Conservation (phyloP, 2,329 filamentous ascomycete species). For the Ceratocystis papillata region DNA sequence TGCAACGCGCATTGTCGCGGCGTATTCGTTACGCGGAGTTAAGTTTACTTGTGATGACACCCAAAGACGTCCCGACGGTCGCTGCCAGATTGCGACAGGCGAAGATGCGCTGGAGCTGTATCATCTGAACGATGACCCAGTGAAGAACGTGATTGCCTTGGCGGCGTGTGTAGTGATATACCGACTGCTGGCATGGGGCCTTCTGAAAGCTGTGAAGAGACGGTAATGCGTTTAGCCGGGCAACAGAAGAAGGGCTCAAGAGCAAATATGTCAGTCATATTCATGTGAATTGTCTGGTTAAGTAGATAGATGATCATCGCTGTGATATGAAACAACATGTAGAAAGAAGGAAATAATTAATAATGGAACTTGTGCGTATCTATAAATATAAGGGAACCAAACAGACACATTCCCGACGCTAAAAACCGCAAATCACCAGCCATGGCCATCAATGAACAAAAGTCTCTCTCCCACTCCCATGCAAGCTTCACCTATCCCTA, state of each 20-base stretch:
- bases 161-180: slow-evolving; percentile 55
- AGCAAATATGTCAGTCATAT: neutral
- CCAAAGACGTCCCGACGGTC: slow-evolving; percentile 49
- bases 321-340: neutral
- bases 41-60: slow-evolving; percentile 51
- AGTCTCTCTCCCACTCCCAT: slow-evolving; percentile 1
- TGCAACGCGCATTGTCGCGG: slow-evolving; percentile 53
- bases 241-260: neutral
- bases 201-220: slow-evolving; percentile 41
- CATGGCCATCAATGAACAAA: neutral
- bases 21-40: slow-evolving; percentile 51
- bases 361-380: neutral
- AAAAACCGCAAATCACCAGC: neutral
- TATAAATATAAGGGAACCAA: neutral
- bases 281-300: neutral
- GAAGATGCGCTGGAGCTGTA: slow-evolving; percentile 58
- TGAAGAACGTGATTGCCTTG: slow-evolving; percentile 51
- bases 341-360: neutral
- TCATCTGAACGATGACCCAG: slow-evolving; percentile 50
- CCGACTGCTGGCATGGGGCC: slow-evolving; percentile 49
- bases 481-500: neutral
- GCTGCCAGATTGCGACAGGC: slow-evolving; percentile 55
- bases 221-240: slow-evolving; percentile 37
- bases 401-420: neutral
- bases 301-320: neutral